Base-by-base conservation (phyloP, 495 filamentous ascomycete species). In the Neurospora tetrasperma region DNA sequence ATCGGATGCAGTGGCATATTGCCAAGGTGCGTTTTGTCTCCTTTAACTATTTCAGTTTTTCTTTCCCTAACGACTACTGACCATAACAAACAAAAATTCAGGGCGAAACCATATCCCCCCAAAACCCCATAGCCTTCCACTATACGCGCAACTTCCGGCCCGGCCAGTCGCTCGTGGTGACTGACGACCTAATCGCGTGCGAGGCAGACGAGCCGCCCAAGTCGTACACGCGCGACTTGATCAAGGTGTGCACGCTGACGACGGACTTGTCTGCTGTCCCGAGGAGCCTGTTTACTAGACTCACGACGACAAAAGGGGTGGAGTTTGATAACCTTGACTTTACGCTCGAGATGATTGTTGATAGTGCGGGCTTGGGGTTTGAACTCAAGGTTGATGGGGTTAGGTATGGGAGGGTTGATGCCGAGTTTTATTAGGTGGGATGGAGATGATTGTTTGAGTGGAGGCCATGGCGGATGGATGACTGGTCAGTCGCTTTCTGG, bases 1-100 rank as follows among this genome's bases (percentile, higher is more conserved):
- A 93, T 80, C 85, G 91, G 69, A 92, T 93, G 91, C 90, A 92
- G 76, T 93, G 91, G 91, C 91, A 92, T 81, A 91, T 91, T 79
- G 87, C 88, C 12, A 91, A 90, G 84, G 90, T 90, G 73, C 76
- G 84, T 78, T 18, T 10, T 20, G 27, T 31, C 27, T 46, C 23
- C 38, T 54, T 23, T 41, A 27, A 27, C 39, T 40, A 38, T 38
- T n/a, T 40, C 39, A 9, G 39, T 40, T 40, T 40, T 40, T 40
- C 5, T 38, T 38, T 38, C 35, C 39, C 39, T 1, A 40, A 40
- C 39, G 2, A 40, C 9, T 10, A 10, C 39, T 40, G 39, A 40
- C 39, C 10, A 23, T 5, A 38, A 38, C 35, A 38, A 38, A 38
- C 3, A 31, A 31, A 68, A 69, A 69, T 31, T 3, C 76, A 92